Conservation (phyloP, 495 filamentous ascomycete species). For the Hypoxylon fuscum region DNA sequence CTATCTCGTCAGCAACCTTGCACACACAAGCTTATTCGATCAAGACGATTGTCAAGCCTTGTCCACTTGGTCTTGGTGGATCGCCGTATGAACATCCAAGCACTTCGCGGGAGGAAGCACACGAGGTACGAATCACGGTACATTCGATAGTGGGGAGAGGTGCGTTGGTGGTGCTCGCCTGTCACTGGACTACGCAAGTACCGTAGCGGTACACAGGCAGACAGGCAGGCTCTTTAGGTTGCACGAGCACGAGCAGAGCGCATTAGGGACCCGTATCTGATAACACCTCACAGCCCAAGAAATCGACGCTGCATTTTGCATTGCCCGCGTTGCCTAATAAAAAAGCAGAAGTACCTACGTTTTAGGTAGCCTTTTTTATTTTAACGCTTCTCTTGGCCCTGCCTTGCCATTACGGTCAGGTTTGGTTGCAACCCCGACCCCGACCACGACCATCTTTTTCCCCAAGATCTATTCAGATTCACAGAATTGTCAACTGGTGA, state of each 20-base stretch:
- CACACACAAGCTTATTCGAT: not conserved
- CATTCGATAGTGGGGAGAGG: not conserved
- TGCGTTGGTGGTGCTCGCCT: slow-evolving; percentile 20
- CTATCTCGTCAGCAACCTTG: too few relatives aligned
- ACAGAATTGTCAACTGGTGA: slow-evolving; percentile 25
- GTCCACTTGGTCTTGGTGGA: not conserved
- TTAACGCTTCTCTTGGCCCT: not conserved
- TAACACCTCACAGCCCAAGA: slow-evolving; percentile 38
- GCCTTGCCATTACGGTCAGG: slow-evolving; percentile 19
- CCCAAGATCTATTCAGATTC: slow-evolving; percentile 43
- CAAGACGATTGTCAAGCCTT: not conserved
- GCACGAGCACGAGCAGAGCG: slow-evolving; percentile 39
- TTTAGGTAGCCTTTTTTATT: slow-evolving; percentile 1
- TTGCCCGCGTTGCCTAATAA: slow-evolving; percentile 32
- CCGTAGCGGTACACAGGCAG: slow-evolving; percentile 19
- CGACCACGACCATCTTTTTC: slow-evolving; percentile 32
- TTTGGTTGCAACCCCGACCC: slow-evolving; percentile 38
- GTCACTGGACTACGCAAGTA: slow-evolving; percentile 32
- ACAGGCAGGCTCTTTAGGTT: slow-evolving; percentile 11
- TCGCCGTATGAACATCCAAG: too few relatives aligned
- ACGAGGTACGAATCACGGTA: slow-evolving; percentile 15
- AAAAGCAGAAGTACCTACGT: slow-evolving; percentile 9
- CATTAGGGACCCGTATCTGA: slow-evolving; percentile 36
- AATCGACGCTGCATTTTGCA: slow-evolving; percentile 23
- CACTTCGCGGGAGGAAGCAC: not conserved